phyloP scores from a whole-genome alignment of 495 filamentous ascomycete genomes.

The Aspergillus affinis region DNA sequence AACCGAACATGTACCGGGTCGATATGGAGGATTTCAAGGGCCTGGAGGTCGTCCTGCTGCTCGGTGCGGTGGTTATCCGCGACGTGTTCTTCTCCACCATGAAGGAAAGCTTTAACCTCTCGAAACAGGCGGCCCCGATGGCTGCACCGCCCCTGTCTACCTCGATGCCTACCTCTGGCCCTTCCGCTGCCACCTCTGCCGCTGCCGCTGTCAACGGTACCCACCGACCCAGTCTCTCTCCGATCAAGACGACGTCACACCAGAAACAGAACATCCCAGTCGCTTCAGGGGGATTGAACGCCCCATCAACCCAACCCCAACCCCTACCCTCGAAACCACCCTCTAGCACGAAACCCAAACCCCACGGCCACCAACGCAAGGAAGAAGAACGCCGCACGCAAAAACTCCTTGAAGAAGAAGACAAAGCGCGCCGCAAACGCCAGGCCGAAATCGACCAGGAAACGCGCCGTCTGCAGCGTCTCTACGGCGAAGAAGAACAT shows the following conservation, averaged over 20 bases:
- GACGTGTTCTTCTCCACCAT: slow-evolving; percentile 76
- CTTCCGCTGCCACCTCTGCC: slow-evolving; percentile 10
- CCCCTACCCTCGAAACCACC: slow-evolving; percentile 10
- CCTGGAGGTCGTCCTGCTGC: slow-evolving; percentile 81
- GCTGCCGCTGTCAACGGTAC: neutral
- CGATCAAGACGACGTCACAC: neutral
- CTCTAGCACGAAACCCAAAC: slow-evolving; percentile 24
- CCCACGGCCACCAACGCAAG: slow-evolving; percentile 54
- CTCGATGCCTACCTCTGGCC: slow-evolving; percentile 6
- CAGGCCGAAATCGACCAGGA: slow-evolving; percentile 79
- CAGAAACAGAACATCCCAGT: slow-evolving; percentile 7
- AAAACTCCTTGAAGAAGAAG: slow-evolving; percentile 77
- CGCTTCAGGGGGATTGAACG: slow-evolving; percentile 18
- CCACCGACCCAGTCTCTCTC: slow-evolving; percentile 1
- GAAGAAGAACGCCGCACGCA: slow-evolving; percentile 70
- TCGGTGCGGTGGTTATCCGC: slow-evolving; percentile 79
- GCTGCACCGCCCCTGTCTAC: neutral
- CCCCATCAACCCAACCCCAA: slow-evolving; percentile 10
- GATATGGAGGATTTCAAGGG: slow-evolving; percentile 96
- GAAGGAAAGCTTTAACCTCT: slow-evolving; percentile 76
- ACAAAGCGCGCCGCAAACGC: slow-evolving; percentile 60
- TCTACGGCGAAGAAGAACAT: slow-evolving; percentile 64
- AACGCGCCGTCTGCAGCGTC: slow-evolving; percentile 72
- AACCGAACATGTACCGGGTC: slow-evolving; percentile 85
- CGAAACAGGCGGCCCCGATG: slow-evolving; percentile 32